Percentiles rank a stretch among this genome's conserved stretches.
Conservation (phyloP, 306 rosid genomes). For the Fragaria vesca region DNA sequence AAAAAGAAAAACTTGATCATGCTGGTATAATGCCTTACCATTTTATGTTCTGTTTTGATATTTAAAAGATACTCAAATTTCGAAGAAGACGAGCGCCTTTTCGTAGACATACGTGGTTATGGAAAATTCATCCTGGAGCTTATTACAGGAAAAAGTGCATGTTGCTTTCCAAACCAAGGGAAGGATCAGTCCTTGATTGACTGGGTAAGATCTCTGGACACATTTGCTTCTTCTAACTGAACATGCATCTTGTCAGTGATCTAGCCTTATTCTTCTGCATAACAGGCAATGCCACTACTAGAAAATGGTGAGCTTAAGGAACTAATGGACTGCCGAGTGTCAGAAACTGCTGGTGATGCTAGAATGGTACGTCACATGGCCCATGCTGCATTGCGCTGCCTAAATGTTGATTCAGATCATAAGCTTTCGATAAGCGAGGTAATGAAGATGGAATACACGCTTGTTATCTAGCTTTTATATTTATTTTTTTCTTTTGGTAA, state of each 20-base stretch:
- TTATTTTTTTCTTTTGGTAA: too few species aligned
- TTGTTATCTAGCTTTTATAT: neutral
- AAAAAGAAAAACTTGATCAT: neutral
- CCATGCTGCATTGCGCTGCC: constrained; percentile 28
- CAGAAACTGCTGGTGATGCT: constrained; percentile 14
- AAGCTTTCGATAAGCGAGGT: constrained; percentile 31
- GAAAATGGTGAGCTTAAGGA: constrained; percentile 20
- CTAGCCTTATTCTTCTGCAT: neutral
- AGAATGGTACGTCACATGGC: constrained; percentile 28
- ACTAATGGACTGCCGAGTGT: constrained; percentile 31
- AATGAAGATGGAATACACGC: neutral
- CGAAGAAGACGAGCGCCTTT: constrained; percentile 12
- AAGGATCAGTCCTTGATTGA: constrained; percentile 21
- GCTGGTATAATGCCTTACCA: neutral
- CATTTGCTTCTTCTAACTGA: neutral
- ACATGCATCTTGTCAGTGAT: neutral
- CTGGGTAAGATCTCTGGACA: constrained; percentile 26
- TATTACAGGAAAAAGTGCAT: constrained; percentile 18
- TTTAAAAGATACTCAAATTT: constrained; percentile 12
- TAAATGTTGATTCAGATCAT: constrained; percentile 15
- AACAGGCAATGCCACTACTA: constrained; percentile 26
- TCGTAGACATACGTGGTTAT: constrained; percentile 23
- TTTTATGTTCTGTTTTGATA: neutral
- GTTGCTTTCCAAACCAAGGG: constrained; percentile 7
- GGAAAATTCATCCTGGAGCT: constrained; percentile 34